Evolutionary conservation across 306 rosid species (phyloP).

Genomic region (Trifolium repens): DNA sequence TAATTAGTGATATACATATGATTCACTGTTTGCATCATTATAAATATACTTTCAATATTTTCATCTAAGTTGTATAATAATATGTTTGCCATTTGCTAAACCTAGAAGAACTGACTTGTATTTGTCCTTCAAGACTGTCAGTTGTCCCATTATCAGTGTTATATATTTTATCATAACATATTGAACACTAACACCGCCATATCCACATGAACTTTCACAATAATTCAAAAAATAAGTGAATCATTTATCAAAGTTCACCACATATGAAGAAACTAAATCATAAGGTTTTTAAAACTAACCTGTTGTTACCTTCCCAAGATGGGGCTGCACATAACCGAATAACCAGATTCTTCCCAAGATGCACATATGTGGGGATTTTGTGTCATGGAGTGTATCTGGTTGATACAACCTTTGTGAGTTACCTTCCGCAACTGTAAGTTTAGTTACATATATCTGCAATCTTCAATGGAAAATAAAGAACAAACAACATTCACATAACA

Average conservation of each 20-base stretch:
- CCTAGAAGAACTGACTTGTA: too few species aligned
- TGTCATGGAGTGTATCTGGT: slow-evolving; percentile 83
- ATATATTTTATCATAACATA: background rate
- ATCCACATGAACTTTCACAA: slow-evolving; percentile 19
- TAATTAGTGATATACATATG: too few species aligned
- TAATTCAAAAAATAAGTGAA: slow-evolving; percentile 3
- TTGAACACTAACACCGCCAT: background rate
- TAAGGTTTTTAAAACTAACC: slow-evolving; percentile 53
- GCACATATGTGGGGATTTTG: slow-evolving; percentile 94
- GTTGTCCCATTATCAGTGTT: too few species aligned
- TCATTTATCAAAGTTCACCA: background rate
- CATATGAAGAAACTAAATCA: background rate
- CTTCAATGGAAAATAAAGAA: too few species aligned
- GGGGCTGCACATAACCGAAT: slow-evolving; percentile 65
- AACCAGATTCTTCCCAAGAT: slow-evolving; percentile 73
- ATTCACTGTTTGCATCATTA: too few species aligned
- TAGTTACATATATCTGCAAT: too few species aligned
- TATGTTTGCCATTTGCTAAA: too few species aligned
- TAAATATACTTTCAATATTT: too few species aligned
- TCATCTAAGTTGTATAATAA: too few species aligned
- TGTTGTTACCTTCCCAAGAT: slow-evolving; percentile 28
- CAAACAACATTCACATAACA: too few species aligned
- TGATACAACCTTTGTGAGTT: slow-evolving; percentile 64
- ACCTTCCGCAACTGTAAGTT: slow-evolving; percentile 74
- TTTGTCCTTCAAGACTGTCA: too few species aligned